Base-by-base conservation (phyloP, 192 early-diverging fungal genomes). In the Coemansia sp. region DNA sequence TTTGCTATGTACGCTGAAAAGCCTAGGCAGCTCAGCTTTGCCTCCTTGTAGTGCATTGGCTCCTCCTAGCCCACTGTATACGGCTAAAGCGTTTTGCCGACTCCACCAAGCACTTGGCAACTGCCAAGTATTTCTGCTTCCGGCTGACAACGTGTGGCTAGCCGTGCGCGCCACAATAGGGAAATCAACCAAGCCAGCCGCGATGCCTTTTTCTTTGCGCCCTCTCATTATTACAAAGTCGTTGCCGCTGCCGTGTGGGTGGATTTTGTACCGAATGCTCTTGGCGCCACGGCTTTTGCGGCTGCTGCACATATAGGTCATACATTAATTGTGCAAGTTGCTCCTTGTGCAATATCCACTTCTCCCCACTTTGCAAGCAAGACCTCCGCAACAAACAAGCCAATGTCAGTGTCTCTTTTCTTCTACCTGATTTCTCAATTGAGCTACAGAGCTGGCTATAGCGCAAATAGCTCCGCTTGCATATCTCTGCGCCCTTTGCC, bases 211-310 rank as follows among this genome's bases (percentile, higher is more conserved):
- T n/a, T n/a, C n/a, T n/a, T n/a, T n/a, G n/a, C n/a, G n/a, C n/a
- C n/a, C n/a, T n/a, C n/a, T n/a, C n/a, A n/a, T n/a, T n/a, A n/a
- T n/a, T n/a, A n/a, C n/a, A n/a, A n/a, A n/a, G n/a, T n/a, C n/a
- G n/a, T n/a, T n/a, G n/a, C n/a, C n/a, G n/a, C n/a, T n/a, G n/a
- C n/a, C n/a, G n/a, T n/a, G n/a, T n/a, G n/a, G n/a, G n/a, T n/a
- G n/a, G n/a, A n/a, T n/a, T n/a, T n/a, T n/a, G n/a, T 47, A 20
- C 45, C 45, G 45, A 47, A 47, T 47, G 45, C 22, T 47, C 45
- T 47, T 47, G 45, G 45, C 45, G 45, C 45, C 45, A 47, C 45
- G 45, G 42, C 45, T 25, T 47, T 47, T 47, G 45, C 22, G 45
- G 45, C 45, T 47, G 45, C 17, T 20, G 22, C 22, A 47, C 45